phyloP scores from a whole-genome alignment of 2,329 filamentous ascomycete genomes.

The Lecanoromycetidae sp. region DNA sequence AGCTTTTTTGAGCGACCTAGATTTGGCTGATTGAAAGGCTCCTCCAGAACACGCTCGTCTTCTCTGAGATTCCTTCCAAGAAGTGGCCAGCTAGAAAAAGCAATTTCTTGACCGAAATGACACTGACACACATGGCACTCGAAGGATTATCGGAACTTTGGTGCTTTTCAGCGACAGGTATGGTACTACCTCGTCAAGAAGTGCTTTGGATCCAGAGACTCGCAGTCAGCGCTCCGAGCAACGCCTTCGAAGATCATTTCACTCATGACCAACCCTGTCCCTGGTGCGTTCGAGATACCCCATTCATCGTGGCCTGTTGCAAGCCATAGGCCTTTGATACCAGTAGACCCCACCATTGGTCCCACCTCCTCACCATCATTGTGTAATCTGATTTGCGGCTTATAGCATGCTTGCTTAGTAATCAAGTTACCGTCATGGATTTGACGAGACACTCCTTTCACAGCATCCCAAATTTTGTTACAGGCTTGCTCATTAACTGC shows the following conservation, averaged over 20 bases:
- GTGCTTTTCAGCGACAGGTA: too few species aligned
- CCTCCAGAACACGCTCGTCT: too few species aligned
- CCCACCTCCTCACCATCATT: conserved; percentile 8
- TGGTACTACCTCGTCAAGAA: not conserved
- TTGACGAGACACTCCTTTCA: not conserved
- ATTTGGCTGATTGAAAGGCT: too few species aligned
- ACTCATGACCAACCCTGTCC: conserved; percentile 6
- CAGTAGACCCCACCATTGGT: conserved; percentile 6
- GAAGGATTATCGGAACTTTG: too few species aligned
- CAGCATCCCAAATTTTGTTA: not conserved
- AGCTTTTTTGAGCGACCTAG: too few species aligned
- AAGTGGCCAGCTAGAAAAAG: too few species aligned
- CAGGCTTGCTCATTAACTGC: conserved; percentile 1
- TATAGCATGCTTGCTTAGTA: conserved; percentile 12
- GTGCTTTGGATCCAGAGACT: conserved; percentile 4
- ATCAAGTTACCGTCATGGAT: conserved; percentile 4
- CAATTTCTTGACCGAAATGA: too few species aligned
- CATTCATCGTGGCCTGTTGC: conserved; percentile 11
- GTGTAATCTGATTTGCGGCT: conserved; percentile 7
- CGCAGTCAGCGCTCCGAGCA: conserved; percentile 7
- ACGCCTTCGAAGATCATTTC: conserved; percentile 10
- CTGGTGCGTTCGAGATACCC: conserved; percentile 7
- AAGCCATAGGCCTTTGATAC: conserved; percentile 8
- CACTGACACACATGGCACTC: too few species aligned
- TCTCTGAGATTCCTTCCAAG: too few species aligned